Conservation (phyloP, 2,329 filamentous ascomycete genomes). For the Thermoascus crustaceus region DNA sequence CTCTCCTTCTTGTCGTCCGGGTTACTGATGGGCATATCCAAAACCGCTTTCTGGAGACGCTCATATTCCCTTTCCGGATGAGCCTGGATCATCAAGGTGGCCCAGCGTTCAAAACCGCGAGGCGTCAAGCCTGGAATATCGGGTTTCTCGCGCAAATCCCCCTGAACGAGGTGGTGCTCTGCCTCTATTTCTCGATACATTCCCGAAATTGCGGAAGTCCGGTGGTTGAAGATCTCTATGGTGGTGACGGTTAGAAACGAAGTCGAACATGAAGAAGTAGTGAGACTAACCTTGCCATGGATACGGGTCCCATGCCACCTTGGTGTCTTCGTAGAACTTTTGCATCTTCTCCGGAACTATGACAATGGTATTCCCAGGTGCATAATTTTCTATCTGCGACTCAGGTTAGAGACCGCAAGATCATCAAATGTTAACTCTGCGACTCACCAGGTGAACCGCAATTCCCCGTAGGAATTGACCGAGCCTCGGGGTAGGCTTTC, state of each 20-base stretch:
- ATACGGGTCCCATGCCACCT: constrained; percentile 56
- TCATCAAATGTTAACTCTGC: background rate
- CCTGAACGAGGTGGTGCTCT: constrained; percentile 59
- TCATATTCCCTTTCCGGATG: constrained; percentile 68
- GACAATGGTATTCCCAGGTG: constrained; percentile 60
- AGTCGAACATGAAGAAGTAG: background rate
- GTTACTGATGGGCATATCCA: constrained; percentile 62
- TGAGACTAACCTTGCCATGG: constrained; percentile 54
- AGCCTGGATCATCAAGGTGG: constrained; percentile 63
- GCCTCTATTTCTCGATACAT: constrained; percentile 49
- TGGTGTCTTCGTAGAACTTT: constrained; percentile 62
- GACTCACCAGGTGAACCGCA: constrained; percentile 63
- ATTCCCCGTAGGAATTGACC: constrained; percentile 65
- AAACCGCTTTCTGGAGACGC: constrained; percentile 59
- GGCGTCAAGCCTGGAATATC: constrained; percentile 58
- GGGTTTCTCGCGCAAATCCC: constrained; percentile 44
- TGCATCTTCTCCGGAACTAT: constrained; percentile 69
- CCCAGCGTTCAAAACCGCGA: constrained; percentile 62
- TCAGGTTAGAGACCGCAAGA: constrained; percentile 9
- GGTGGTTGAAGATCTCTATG: constrained; percentile 49
- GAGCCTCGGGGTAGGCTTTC: constrained; percentile 59
- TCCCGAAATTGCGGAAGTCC: constrained; percentile 47
- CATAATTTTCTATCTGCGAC: constrained; percentile 60
- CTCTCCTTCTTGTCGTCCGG: constrained; percentile 59
- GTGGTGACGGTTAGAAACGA: constrained; percentile 8